Evolutionary conservation across 495 filamentous ascomycete genomes (phyloP), one percentile per base, ranked within the genome.

Genomic region (Cudoniella acicularis): DNA sequence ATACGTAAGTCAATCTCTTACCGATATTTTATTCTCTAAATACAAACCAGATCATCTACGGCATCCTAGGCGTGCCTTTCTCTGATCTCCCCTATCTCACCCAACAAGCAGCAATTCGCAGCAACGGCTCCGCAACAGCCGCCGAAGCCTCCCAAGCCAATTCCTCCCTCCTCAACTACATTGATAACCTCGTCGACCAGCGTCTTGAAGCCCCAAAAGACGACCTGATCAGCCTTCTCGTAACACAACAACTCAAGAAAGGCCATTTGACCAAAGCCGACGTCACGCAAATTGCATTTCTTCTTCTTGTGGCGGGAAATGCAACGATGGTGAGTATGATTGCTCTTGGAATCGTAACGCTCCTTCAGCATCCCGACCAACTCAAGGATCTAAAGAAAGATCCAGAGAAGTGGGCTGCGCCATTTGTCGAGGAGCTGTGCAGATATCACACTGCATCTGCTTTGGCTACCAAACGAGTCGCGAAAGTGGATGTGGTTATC

Each of bases 321-420:
- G 75, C 76, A 0, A 77, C 76, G 11, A 77, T 79, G 72, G 71
- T 79, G 10, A 78, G 73, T 60, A 78, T 77, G 72, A 77, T 77
- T 49, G 65, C 67, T 2, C 64, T 79, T 66, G 75, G 75, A 47
- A 66, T 76, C 8, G 65, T 74, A 1, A 73, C 73, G 1, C 66
- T 76, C 24, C 62, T 73, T 3, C 68, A 74, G 56, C 57, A 78
- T 55, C 70, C 73, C 0, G 56, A 55, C 9, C 70, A 75, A 42
- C 66, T 75, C 42, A 59, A 56, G 16, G 69, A 74, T 36, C 61
- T 79, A 0, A 74, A 74, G 55, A 54, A 57, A 3, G 65, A 78
- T 52, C 70, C 77, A 0, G 13, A 30, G n/a, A n/a, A n/a, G 6
- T 64, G 68, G 18, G 60, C 65, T 26, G 50, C 63, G 0, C 40